These are phyloP conservation scores for Ustilago loliicola DNA, from an alignment of 1,284 basidiomycete genomes.

Conservation along the genomic window DNA sequence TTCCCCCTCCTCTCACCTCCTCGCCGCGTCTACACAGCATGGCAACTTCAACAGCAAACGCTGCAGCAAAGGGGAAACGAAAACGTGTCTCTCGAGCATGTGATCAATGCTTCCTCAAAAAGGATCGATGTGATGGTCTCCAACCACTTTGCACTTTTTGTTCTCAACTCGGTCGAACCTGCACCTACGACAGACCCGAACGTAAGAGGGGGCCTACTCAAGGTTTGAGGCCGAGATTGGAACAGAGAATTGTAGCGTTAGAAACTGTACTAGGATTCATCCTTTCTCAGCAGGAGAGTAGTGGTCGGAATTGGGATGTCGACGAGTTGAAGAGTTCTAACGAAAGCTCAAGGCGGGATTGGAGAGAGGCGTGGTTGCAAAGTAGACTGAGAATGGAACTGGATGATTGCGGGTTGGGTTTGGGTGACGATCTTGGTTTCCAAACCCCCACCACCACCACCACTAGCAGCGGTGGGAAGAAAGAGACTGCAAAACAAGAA, in stretches of 20 bases:
- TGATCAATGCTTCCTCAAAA: constrained; percentile 53
- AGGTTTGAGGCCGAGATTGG: constrained; percentile 37
- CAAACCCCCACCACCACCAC: not conserved
- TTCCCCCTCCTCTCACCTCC: not conserved
- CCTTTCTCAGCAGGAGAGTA: no score
- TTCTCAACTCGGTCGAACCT: constrained; percentile 12
- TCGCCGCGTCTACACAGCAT: no score
- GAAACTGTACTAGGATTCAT: constrained; percentile 39
- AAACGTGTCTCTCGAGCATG: constrained; percentile 54
- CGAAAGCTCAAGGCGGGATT: not conserved
- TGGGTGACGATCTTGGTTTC: constrained; percentile 15
- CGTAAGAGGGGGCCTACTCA: constrained; percentile 47
- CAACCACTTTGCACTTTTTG: constrained; percentile 41
- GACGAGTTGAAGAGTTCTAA: not conserved
- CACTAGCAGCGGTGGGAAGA: not conserved
- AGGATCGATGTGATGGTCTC: constrained; percentile 46
- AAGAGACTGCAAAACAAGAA: not conserved
- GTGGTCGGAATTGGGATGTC: not conserved
- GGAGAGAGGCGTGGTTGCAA: constrained; percentile 21
- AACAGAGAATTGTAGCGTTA: constrained; percentile 25
- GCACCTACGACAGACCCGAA: constrained; percentile 48
- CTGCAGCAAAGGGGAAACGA: constrained; percentile 26
- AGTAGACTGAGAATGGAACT: not conserved
- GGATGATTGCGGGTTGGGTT: constrained; percentile 7
- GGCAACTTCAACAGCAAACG: not conserved